Conservation (phyloP, 371 early-diverging fungal genomes). For the Mucor saturninus region DNA sequence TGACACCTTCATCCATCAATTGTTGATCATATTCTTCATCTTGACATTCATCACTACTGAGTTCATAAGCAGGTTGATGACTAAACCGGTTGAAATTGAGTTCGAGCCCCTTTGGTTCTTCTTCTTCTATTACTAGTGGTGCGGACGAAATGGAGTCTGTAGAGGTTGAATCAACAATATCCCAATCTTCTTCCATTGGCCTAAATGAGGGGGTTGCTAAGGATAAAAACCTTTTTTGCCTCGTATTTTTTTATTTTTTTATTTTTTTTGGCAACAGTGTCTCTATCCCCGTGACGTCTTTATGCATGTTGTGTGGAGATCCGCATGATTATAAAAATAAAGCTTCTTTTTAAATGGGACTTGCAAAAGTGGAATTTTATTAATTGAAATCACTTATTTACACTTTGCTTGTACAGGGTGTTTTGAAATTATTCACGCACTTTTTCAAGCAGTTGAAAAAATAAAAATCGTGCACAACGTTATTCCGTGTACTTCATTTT, state of each 20-base stretch:
- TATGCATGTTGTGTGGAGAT: not conserved
- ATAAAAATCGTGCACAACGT: not conserved
- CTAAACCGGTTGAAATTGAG: constrained; percentile 10
- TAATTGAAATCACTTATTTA: too few relatives aligned
- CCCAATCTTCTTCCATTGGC: constrained; percentile 19
- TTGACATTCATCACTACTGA: not conserved
- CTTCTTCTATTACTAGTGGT: too few relatives aligned
- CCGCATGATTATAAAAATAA: not conserved
- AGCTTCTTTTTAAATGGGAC: not conserved
- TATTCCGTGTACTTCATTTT: not conserved
- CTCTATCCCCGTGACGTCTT: not conserved
- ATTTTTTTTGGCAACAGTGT: not conserved
- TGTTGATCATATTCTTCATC: not conserved
- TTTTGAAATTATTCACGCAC: too few relatives aligned
- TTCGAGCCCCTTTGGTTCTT: not conserved
- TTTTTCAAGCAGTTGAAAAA: constrained; percentile 8
- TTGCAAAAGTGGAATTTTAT: not conserved
- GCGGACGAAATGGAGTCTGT: too few relatives aligned
- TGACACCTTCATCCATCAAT: not conserved
- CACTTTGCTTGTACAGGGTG: too few relatives aligned
- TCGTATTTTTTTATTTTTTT: not conserved
- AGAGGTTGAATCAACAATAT: constrained; percentile 12
- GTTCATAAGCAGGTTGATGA: not conserved
- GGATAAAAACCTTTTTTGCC: not conserved
- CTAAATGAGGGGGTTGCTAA: not conserved